Percentiles rank a stretch among this genome's conserved stretches.
Conservation (phyloP, 2,329 filamentous ascomycete genomes). For the Arachnomyces sp. region DNA sequence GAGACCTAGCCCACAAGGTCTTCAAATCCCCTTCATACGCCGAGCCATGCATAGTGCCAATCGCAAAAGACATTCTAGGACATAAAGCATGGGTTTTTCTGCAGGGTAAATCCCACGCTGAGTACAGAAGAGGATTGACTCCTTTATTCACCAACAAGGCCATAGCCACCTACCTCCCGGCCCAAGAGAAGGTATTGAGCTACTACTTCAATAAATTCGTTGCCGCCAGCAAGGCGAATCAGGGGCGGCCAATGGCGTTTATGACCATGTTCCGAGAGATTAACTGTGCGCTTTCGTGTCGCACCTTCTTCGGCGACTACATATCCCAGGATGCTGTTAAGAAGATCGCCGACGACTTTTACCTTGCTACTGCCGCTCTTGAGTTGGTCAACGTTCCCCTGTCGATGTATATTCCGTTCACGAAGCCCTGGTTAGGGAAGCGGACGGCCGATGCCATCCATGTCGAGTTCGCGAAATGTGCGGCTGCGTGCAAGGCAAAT, state of each 20-base stretch:
- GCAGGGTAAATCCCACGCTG: constrained; percentile 78
- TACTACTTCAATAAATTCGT: constrained; percentile 70
- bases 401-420: constrained; percentile 73
- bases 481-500: constrained; percentile 75
- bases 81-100: constrained; percentile 87
- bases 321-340: constrained; percentile 77
- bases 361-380: constrained; percentile 79
- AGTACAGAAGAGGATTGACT: constrained; percentile 86
- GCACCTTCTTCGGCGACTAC: constrained; percentile 85
- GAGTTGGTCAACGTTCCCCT: constrained; percentile 85
- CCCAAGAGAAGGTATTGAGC: constrained; percentile 77
- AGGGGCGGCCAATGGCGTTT: constrained; percentile 64
- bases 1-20: constrained; percentile 83
- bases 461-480: constrained; percentile 73
- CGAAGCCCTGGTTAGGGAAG: constrained; percentile 86
- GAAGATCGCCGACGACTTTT: constrained; percentile 87
- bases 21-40: constrained; percentile 80
- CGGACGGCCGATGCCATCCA: constrained; percentile 79
- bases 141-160: constrained; percentile 80
- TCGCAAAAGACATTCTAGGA: constrained; percentile 77
- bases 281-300: constrained; percentile 80
- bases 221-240: constrained; percentile 58
- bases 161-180: constrained; percentile 75
- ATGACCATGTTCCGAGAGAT: constrained; percentile 81
- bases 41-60: constrained; percentile 84